Percentiles rank a stretch among this genome's conserved stretches.
Conservation (phyloP, 225 moss, liverwort and hornwort genomes). For the Neckera pumila region DNA sequence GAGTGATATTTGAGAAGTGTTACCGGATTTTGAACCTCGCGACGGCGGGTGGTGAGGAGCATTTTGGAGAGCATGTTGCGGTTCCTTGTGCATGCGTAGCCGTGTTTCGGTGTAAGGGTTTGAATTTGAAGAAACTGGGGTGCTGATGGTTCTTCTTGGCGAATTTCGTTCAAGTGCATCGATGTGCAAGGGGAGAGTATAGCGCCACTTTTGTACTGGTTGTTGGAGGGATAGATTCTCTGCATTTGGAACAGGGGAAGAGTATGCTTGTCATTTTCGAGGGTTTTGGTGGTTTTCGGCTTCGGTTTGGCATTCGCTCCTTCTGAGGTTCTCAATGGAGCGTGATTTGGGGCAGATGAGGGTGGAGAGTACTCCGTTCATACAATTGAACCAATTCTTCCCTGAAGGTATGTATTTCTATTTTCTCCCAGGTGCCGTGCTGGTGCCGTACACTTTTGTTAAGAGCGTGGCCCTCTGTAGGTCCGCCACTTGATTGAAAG, state of each 20-base stretch:
- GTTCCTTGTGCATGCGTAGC: background rate
- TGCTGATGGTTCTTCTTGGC: background rate
- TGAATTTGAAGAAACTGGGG: background rate
- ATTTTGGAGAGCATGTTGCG: background rate
- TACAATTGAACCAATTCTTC: slow-evolving; percentile 67
- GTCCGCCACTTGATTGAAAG: no score
- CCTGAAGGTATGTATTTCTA: slow-evolving; percentile 37
- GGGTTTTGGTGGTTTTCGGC: background rate
- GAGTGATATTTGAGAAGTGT: background rate
- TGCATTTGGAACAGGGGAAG: background rate
- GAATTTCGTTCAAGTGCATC: background rate
- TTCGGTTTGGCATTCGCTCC: background rate
- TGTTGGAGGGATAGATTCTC: background rate
- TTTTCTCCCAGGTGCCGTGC: background rate
- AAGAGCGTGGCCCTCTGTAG: background rate
- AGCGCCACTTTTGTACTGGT: background rate
- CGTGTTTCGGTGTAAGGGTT: background rate
- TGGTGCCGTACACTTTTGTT: background rate
- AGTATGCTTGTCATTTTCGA: background rate
- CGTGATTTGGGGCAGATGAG: slow-evolving; percentile 22
- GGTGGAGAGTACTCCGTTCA: slow-evolving; percentile 31
- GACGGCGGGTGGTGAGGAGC: background rate
- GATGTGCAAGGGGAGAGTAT: background rate
- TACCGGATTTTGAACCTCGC: background rate
- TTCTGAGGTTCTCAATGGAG: slow-evolving; percentile 14